A percentile compares a stretch with the other conserved stretches of the same genome.
Conservation (phyloP, 139 green algal genomes). For the Marvania coccoides region DNA sequence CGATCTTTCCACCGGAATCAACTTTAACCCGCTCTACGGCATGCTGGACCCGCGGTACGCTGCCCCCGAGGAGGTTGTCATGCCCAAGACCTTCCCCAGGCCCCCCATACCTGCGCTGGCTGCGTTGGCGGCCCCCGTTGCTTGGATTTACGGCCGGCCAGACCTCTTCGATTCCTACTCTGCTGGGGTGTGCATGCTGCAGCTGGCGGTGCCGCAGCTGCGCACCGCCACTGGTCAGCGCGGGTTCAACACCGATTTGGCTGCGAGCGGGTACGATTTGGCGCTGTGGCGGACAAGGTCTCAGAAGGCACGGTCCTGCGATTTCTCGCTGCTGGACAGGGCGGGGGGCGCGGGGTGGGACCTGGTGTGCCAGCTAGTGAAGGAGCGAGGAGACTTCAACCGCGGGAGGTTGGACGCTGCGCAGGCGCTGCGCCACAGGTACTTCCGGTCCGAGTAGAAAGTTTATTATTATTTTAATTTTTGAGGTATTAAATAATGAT, state of each 20-base stretch:
- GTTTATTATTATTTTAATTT: background rate
- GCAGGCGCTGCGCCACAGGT: constrained; percentile 66
- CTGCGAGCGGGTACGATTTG: constrained; percentile 38
- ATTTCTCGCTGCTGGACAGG: constrained; percentile 75
- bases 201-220: constrained; percentile 65
- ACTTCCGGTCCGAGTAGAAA: constrained; percentile 40
- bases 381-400: constrained; percentile 47
- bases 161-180: constrained; percentile 88
- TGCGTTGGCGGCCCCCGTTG: constrained; percentile 60
- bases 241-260: constrained; percentile 36
- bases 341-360: constrained; percentile 66
- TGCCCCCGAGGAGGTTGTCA: constrained; percentile 82
- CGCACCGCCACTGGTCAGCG: constrained; percentile 31
- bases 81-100: constrained; percentile 72
- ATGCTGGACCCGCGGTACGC: constrained; percentile 86
- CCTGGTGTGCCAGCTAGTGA: constrained; percentile 62
- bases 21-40: constrained; percentile 83
- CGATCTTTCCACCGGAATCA: constrained; percentile 86
- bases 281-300: constrained; percentile 31
- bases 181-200: constrained; percentile 58
- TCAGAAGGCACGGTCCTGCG: constrained; percentile 4
- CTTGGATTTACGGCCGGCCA: constrained; percentile 69
- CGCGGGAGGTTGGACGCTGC: constrained; percentile 56
- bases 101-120: constrained; percentile 58
- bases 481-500: background rate